Conservation (phyloP, 139 green algal species). For the Picochlorum sp. region DNA sequence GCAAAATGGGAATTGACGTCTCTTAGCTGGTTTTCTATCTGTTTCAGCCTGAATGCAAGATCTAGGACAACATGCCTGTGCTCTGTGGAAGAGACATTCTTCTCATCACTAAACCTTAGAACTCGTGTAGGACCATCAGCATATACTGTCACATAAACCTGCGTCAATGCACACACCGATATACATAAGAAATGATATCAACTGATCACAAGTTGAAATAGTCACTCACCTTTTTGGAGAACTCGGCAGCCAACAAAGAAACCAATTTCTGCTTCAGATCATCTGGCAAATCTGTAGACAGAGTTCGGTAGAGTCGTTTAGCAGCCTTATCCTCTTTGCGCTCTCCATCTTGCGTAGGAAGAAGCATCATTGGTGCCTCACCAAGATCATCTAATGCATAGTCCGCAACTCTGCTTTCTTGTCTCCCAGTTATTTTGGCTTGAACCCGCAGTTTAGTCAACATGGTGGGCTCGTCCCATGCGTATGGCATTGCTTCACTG, state of each 20-base stretch:
- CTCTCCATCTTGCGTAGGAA: conserved; percentile 24
- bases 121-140: conserved; percentile 79
- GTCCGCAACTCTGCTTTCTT: conserved; percentile 2
- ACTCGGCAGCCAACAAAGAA: conserved; percentile 34
- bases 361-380: conserved; percentile 9
- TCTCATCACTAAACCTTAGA: conserved; percentile 67
- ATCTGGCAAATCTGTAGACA: conserved; percentile 22
- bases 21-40: conserved; percentile 37
- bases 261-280: conserved; percentile 35
- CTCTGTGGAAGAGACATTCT: conserved; percentile 27
- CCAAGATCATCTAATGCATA: conserved; percentile 39
- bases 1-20: conserved; percentile 30
- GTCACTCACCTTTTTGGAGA: conserved; percentile 41
- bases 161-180: no score
- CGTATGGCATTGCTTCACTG: conserved; percentile 52
- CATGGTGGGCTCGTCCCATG: conserved; percentile 72
- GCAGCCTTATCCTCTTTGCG: not conserved
- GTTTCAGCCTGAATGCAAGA: conserved; percentile 35
- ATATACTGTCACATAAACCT: conserved; percentile 73
- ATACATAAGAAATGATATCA: no score
- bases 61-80: conserved; percentile 47
- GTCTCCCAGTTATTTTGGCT: conserved; percentile 7
- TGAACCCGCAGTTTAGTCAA: conserved; percentile 33
- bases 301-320: conserved; percentile 5
- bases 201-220: no score